phyloP scores from a whole-genome alignment of 2,329 filamentous ascomycete genomes.

The Mariannaea elegans region DNA sequence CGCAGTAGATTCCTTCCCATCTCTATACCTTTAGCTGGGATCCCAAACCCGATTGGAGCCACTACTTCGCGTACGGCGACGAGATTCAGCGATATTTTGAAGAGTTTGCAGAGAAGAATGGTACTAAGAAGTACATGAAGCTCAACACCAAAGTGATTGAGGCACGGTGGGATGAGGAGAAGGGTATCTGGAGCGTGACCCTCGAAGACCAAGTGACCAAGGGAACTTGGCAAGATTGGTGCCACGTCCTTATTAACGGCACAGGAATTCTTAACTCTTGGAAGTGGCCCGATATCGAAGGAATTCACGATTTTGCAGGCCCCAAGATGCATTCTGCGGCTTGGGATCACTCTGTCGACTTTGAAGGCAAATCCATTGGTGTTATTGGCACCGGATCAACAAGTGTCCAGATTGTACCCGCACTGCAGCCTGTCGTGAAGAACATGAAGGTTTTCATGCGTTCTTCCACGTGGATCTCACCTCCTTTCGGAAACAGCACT shows the following conservation, averaged over 20 bases:
- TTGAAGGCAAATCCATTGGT: slow-evolving; percentile 44
- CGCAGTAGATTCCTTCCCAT: slow-evolving; percentile 65
- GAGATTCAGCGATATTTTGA: slow-evolving; percentile 56
- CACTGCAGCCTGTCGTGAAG: slow-evolving; percentile 47
- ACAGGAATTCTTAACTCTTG: slow-evolving; percentile 60
- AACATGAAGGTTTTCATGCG: slow-evolving; percentile 44
- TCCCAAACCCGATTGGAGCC: slow-evolving; percentile 60
- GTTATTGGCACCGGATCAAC: slow-evolving; percentile 64
- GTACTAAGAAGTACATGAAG: slow-evolving; percentile 52
- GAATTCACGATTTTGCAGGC: slow-evolving; percentile 59
- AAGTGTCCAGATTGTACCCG: slow-evolving; percentile 60
- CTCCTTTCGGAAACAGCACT: slow-evolving; percentile 34
- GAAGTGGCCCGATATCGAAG: slow-evolving; percentile 61
- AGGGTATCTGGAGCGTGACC: slow-evolving; percentile 47
- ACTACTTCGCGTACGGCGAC: slow-evolving; percentile 54
- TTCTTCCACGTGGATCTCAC: slow-evolving; percentile 42
- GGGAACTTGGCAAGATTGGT: slow-evolving; percentile 46
- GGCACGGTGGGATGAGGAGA: slow-evolving; percentile 53
- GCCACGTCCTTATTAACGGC: slow-evolving; percentile 58
- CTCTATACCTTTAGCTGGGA: slow-evolving; percentile 65
- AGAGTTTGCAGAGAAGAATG: slow-evolving; percentile 50
- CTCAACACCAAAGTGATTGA: slow-evolving; percentile 53
- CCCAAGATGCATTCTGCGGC: slow-evolving; percentile 60
- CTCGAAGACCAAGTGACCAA: slow-evolving; percentile 37
- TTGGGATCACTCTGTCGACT: slow-evolving; percentile 51